phyloP scores from a whole-genome alignment of 106 monocot genomes.

The Gastrodia elata region DNA sequence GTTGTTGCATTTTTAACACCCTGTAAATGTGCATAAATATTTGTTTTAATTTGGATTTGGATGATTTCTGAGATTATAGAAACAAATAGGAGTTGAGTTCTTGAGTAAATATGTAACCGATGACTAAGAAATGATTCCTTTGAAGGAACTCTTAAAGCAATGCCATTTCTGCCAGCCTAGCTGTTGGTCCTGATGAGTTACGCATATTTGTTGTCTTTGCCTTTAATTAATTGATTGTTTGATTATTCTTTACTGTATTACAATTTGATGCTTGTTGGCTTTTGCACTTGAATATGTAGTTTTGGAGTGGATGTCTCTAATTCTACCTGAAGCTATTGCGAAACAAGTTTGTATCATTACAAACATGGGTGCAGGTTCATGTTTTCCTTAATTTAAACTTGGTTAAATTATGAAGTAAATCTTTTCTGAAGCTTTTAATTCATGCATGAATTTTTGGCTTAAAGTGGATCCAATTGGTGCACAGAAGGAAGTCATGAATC shows the following conservation, averaged over 20 bases:
- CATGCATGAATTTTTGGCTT: slow-evolving; percentile 2
- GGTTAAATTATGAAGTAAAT: background rate
- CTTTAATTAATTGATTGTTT: background rate
- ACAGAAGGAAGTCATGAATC: slow-evolving; percentile 55
- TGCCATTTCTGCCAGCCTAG: too few relatives aligned
- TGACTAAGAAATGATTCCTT: too few relatives aligned
- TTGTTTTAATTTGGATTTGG: too few relatives aligned
- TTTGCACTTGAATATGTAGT: slow-evolving; percentile 27
- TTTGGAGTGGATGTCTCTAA: slow-evolving; percentile 69
- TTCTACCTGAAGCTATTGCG: slow-evolving; percentile 67
- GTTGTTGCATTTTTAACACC: too few relatives aligned
- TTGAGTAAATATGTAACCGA: too few relatives aligned
- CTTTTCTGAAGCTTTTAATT: background rate
- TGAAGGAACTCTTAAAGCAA: too few relatives aligned
- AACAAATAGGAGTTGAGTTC: too few relatives aligned
- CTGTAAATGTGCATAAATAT: too few relatives aligned
- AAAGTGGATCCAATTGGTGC: slow-evolving; percentile 89
- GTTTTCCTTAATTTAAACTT: background rate
- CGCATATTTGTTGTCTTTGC: too few relatives aligned
- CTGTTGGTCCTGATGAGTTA: too few relatives aligned
- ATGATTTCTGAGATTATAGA: too few relatives aligned
- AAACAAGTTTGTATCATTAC: slow-evolving; percentile 82
- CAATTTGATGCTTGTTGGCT: background rate
- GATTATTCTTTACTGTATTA: background rate
- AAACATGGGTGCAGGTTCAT: slow-evolving; percentile 90